Percentiles rank a stretch among this genome's conserved stretches.
Conservation (phyloP, 768 basidiomycete species). For the Strobilomyces echinocephalus region DNA sequence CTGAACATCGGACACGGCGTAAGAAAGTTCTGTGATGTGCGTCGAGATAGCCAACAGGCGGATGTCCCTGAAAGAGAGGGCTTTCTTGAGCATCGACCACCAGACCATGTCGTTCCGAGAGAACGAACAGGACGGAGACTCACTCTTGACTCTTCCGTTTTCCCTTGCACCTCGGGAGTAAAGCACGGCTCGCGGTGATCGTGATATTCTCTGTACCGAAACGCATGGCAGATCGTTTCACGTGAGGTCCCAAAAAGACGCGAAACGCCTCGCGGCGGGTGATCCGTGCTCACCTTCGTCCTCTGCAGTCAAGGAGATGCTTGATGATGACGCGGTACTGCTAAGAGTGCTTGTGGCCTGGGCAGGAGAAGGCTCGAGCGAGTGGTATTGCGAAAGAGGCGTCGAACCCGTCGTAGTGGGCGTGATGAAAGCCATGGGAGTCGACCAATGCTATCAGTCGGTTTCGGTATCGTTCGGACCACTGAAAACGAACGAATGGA, state of each 20-base stretch:
- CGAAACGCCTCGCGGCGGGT: constrained; percentile 20
- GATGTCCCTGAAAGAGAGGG: constrained; percentile 52
- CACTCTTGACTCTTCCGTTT: constrained; percentile 66
- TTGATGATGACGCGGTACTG: constrained; percentile 41
- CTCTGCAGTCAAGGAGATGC: constrained; percentile 46
- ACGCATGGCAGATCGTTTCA: constrained; percentile 29
- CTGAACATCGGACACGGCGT: constrained; percentile 83
- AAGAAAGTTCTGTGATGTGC: constrained; percentile 83
- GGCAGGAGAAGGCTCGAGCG: constrained; percentile 28
- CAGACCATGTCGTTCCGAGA: constrained; percentile 20
- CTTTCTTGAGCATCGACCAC: constrained; percentile 27
- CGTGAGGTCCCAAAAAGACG: constrained; percentile 31
- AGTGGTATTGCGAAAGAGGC: constrained; percentile 32
- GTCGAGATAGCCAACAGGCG: constrained; percentile 74
- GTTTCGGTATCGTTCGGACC: constrained; percentile 7
- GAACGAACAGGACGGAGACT: constrained; percentile 30
- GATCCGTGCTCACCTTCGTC: constrained; percentile 57
- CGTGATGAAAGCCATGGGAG: constrained; percentile 22
- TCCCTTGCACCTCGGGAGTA: constrained; percentile 40
- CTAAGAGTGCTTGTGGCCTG: constrained; percentile 16
- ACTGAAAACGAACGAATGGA: constrained; percentile 14
- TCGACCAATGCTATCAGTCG: background rate
- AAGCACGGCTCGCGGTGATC: constrained; percentile 51
- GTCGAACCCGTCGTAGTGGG: constrained; percentile 27
- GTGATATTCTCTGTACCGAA: constrained; percentile 61